Conservation (phyloP, 1,284 basidiomycete genomes). For the Fomitopsis pinicola region DNA sequence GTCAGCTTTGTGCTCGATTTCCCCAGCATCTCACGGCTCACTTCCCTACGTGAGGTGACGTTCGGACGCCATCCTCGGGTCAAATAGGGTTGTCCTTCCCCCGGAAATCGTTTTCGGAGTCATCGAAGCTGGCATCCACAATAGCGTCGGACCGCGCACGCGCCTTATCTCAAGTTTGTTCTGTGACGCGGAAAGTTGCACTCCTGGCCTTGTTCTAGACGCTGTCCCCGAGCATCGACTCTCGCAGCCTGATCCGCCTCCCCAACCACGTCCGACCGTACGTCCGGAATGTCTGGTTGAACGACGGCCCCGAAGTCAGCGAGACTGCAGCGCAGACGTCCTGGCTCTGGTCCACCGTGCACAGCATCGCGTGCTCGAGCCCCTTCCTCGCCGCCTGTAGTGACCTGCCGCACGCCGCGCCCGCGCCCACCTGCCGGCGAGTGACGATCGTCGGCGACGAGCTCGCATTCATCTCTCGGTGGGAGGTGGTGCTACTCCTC, state of each 20-base stretch:
- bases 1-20: no score
- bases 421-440: neutral
- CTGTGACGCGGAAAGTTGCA: neutral
- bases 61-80: no score
- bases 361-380: neutral
- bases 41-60: no score
- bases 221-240: neutral
- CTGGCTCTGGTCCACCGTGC: constrained; percentile 1
- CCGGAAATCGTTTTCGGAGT: no score
- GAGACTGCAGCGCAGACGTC: neutral
- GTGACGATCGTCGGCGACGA: neutral
- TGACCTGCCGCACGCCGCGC: neutral
- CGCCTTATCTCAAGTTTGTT: no score
- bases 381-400: neutral
- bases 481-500: neutral
- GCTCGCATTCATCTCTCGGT: neutral
- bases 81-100: no score
- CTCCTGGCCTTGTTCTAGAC: neutral
- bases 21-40: no score
- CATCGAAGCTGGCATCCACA: no score
- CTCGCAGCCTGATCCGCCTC: neutral
- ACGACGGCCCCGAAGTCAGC: neutral
- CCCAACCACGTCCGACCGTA: neutral
- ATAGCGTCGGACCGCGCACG: no score
- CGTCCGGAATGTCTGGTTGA: constrained; percentile 1